Evolutionary conservation across 2,329 filamentous ascomycete genomes (phyloP), one percentile per base, ranked within the genome.

Genomic region (Cladophialophora psammophila): DNA sequence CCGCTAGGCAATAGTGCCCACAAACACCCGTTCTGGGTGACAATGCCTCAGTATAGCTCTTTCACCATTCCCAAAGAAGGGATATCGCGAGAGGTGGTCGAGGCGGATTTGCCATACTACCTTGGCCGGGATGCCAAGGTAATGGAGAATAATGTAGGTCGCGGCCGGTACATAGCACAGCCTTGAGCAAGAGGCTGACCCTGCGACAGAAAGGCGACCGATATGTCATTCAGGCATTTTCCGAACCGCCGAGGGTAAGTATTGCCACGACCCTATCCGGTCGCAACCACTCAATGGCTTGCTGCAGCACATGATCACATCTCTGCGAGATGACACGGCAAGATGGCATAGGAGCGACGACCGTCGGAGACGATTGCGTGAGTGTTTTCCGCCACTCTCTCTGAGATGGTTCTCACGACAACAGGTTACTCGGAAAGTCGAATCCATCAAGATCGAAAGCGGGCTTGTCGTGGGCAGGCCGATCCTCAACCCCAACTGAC

Each of bases 41-140:
- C 35, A 31, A 68, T 68, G 65, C 61, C 65, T 42, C 56, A 59
- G 9, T 58, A 48, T 36, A 54, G 18, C 18, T 34, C 40, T 9
- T 50, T 61, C 32, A n/a, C 50, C 31, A 54, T 64, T n/a, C 54
- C 65, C 7, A 68, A 57, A 38, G 35, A 64, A 26, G 61, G 56
- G 42, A 52, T 68, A 55, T 68, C 57, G 54, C 64, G 57, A 45
- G 65, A 68, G 13, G 65, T 68, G 12, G 52, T 68, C 34, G 65
- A 68, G 58, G 35, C 56, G 15, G 65, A 68, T 40, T 48, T 68
- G n/a, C 45, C 61, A 13, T 42, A 61, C n/a, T 68, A 68, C 35
- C 58, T 68, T 50, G 65, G 65, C 20, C 52, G 52, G 6, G 65
- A 68, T 62, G 65, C 65, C 26, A 60, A 50, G 34, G 52, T 68